phyloP scores from a whole-genome alignment of 768 basidiomycete species.

The Termitomyces titanicus region DNA sequence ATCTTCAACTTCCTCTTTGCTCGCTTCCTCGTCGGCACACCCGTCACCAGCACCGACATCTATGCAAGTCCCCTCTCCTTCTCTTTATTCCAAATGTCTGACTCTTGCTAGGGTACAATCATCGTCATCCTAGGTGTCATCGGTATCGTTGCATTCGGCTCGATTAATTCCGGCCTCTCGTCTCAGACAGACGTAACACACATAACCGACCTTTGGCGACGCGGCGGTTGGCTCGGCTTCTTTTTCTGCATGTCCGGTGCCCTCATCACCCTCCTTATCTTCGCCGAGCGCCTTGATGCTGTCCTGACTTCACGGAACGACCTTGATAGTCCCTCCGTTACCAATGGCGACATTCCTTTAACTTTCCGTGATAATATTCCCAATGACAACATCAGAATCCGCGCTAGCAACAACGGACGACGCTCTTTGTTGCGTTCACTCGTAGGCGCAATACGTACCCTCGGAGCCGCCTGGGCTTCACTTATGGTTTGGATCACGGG shows the following conservation, averaged over 20 bases:
- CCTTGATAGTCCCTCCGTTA: constrained; percentile 55
- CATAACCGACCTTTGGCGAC: constrained; percentile 81
- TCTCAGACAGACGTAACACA: constrained; percentile 70
- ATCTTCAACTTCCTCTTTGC: constrained; percentile 98
- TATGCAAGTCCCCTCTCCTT: constrained; percentile 46
- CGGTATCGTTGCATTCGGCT: constrained; percentile 85
- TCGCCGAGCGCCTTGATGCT: constrained; percentile 68
- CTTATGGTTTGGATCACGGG: constrained; percentile 53
- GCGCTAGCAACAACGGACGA: neutral
- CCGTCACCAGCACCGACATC: constrained; percentile 80
- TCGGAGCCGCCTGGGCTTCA: constrained; percentile 39
- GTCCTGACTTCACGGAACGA: constrained; percentile 71
- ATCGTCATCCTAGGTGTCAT: constrained; percentile 82
- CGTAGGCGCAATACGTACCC: constrained; percentile 20
- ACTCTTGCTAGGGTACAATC: constrained; percentile 61
- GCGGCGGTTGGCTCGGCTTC: constrained; percentile 87
- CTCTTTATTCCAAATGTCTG: neutral
- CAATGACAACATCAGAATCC: constrained; percentile 1
- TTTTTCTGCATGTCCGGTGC: constrained; percentile 78
- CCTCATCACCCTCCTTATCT: constrained; percentile 62
- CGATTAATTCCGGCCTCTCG: constrained; percentile 76
- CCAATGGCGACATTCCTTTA: constrained; percentile 13
- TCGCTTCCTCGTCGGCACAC: constrained; percentile 80
- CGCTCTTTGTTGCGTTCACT: neutral
- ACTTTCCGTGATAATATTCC: neutral